Evolutionary conservation across 176 grass and related monocot genomes (phyloP), one percentile per base, ranked within the genome.

Genomic region (Neostapfia colusana): DNA sequence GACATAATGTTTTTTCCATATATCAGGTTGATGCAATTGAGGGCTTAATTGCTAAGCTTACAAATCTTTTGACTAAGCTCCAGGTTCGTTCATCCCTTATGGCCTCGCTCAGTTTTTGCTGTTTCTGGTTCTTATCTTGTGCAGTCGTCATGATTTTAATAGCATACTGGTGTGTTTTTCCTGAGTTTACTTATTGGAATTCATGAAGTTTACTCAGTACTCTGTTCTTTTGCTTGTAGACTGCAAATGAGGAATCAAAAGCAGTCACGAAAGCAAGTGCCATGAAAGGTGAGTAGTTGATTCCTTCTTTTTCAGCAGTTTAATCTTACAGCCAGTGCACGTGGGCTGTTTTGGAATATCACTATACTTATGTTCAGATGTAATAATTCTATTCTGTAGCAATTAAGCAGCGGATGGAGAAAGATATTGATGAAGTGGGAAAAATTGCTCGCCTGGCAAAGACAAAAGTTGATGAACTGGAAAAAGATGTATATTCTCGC

Each of bases 361-460:
- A 21, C 15, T 74, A 18, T 62, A 51, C 67, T 67, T 67, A 78
- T 44, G 28, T 0, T 53, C 23, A 77, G 18, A 23, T 37, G 1
- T n/a, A 80, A 84, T 8, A 24, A 65, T 80, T 60, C 5, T 74
- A 76, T 77, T 70, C 59, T 84, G 7, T 68, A 99, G 95, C 69
- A 83, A 99, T 99, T 57, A 99, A 92, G 80, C 92, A 92, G 54
- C 81, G 80, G 21, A 99, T 99, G 96, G 85, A 99, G 74, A 95
- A 90, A 81, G 96, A 99, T 84, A 90, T 99, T 63, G 96, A 99
- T 85, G 87, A 95, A 95, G 96, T 90, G 25, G 85, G 85, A 25
- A 99, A 92, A 89, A 79, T 90, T 83, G 96, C 89, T 69, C 89
- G 96, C 59, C n/a, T 85, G 69, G 82, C 96, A 39, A 99, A 99